Conservation (phyloP, 2,329 filamentous ascomycete genomes). For the Gnomoniopsis smithogilvyi region DNA sequence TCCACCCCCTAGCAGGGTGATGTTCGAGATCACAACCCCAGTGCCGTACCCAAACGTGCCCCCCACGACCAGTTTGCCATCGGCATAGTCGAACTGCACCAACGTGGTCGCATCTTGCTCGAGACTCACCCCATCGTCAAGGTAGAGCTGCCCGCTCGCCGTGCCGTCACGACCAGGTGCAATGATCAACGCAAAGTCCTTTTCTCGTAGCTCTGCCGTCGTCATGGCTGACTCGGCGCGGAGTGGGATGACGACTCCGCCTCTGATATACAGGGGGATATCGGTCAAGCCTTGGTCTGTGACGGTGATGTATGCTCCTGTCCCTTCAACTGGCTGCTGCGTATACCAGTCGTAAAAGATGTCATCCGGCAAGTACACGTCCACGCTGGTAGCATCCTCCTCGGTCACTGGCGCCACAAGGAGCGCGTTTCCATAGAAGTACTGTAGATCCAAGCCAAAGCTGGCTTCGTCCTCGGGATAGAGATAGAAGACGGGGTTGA, state of each 20-base stretch:
- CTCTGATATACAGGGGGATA: constrained; percentile 67
- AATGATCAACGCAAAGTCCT: constrained; percentile 69
- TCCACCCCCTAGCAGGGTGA: constrained; percentile 45
- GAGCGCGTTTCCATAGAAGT: constrained; percentile 42
- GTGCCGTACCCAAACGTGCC: constrained; percentile 54
- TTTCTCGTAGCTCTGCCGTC: constrained; percentile 58
- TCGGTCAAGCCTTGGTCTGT: constrained; percentile 38
- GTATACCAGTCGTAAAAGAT: constrained; percentile 52
- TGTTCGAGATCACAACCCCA: constrained; percentile 40
- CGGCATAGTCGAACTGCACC: constrained; percentile 57
- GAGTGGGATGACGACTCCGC: constrained; percentile 62
- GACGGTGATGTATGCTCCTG: constrained; percentile 35
- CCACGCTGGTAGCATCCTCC: constrained; percentile 39
- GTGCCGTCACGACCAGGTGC: constrained; percentile 60
- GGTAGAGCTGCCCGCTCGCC: constrained; percentile 66
- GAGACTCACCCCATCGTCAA: constrained; percentile 73
- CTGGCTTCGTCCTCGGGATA: constrained; percentile 52
- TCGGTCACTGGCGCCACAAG: constrained; percentile 45
- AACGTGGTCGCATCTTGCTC: constrained; percentile 54
- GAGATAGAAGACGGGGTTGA: constrained; percentile 67
- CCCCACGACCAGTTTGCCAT: constrained; percentile 45
- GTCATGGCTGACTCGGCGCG: constrained; percentile 57
- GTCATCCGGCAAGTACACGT: constrained; percentile 45
- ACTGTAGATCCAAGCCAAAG: constrained; percentile 41
- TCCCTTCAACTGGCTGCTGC: constrained; percentile 38